Percentiles rank a stretch among this genome's conserved stretches.
Conservation (phyloP, 345 rosid species). For the Melastoma malabathricum region DNA sequence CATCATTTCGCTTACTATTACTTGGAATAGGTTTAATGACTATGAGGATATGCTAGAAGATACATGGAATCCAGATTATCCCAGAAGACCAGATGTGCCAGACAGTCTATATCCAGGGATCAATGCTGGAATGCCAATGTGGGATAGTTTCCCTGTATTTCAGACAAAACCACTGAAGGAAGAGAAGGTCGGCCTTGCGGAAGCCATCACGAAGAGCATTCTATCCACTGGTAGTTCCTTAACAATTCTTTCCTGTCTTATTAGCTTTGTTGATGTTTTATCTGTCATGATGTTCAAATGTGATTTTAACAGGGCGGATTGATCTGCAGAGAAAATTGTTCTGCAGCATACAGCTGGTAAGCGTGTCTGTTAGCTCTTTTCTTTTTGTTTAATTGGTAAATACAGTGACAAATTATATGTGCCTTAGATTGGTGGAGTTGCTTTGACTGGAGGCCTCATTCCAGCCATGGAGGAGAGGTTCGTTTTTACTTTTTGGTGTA, state of each 20-base stretch:
- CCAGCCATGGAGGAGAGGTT: slow-evolving; percentile 83
- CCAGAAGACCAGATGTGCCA: slow-evolving; percentile 46
- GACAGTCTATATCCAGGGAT: slow-evolving; percentile 39
- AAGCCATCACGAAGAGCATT: slow-evolving; percentile 77
- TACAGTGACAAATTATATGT: slow-evolving; percentile 14
- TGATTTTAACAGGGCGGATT: slow-evolving; percentile 51
- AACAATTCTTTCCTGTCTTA: slow-evolving; percentile 1
- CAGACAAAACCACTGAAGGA: slow-evolving; percentile 67
- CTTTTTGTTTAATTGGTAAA: neutral
- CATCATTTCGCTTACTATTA: neutral
- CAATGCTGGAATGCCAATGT: slow-evolving; percentile 53
- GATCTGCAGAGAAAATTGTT: slow-evolving; percentile 85
- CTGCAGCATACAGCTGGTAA: slow-evolving; percentile 78
- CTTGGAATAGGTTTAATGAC: slow-evolving; percentile 57
- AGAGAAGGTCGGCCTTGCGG: slow-evolving; percentile 94
- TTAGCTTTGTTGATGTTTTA: slow-evolving; percentile 6
- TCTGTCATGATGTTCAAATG: slow-evolving; percentile 5
- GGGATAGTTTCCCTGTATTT: slow-evolving; percentile 63
- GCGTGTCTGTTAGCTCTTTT: slow-evolving; percentile 9
- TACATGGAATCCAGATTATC: slow-evolving; percentile 68
- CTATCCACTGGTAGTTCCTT: slow-evolving; percentile 60
- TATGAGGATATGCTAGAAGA: slow-evolving; percentile 90
- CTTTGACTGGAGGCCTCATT: slow-evolving; percentile 60
- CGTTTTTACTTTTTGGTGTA: slow-evolving; percentile 5
- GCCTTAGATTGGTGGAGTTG: slow-evolving; percentile 84